phyloP scores from a whole-genome alignment of 164 flowering plant species.

The Houttuynia cordata region DNA sequence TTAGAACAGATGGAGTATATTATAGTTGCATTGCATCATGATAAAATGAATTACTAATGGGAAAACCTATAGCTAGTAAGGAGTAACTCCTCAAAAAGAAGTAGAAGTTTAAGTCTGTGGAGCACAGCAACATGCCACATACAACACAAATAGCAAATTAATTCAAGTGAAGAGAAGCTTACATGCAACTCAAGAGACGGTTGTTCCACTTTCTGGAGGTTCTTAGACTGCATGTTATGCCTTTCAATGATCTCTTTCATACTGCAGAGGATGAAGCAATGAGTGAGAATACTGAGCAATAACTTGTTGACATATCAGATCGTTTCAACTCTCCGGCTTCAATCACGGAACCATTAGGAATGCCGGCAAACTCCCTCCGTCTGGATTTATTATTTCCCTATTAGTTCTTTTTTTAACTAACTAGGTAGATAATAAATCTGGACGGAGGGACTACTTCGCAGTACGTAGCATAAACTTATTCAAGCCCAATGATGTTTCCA shows the following conservation, averaged over 20 bases:
- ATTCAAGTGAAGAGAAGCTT: not conserved
- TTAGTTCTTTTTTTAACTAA: too few relatives aligned
- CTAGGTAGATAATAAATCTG: too few relatives aligned
- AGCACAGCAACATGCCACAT: too few relatives aligned
- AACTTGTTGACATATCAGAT: not conserved
- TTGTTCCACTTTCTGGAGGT: slow-evolving; percentile 4
- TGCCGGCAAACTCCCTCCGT: too few relatives aligned
- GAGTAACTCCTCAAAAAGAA: too few relatives aligned
- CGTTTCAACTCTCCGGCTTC: not conserved
- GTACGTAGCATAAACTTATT: too few relatives aligned
- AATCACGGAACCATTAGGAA: too few relatives aligned
- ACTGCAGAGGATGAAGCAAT: slow-evolving; percentile 2
- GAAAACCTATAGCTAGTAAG: not conserved
- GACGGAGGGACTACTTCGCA: too few relatives aligned
- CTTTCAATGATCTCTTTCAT: slow-evolving; percentile 9
- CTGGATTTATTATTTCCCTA: too few relatives aligned
- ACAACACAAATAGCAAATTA: not conserved
- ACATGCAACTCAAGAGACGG: slow-evolving; percentile 11
- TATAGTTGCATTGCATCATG: too few relatives aligned
- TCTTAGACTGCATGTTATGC: slow-evolving; percentile 6
- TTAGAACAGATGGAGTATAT: not conserved
- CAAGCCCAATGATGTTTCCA: too few relatives aligned
- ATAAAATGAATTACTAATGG: not conserved
- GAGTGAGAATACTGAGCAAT: not conserved
- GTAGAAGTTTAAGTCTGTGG: too few relatives aligned